These are phyloP conservation scores for Chloromonas sp. DNA, from an alignment of 163 green algal species.

Conservation along the genomic window DNA sequence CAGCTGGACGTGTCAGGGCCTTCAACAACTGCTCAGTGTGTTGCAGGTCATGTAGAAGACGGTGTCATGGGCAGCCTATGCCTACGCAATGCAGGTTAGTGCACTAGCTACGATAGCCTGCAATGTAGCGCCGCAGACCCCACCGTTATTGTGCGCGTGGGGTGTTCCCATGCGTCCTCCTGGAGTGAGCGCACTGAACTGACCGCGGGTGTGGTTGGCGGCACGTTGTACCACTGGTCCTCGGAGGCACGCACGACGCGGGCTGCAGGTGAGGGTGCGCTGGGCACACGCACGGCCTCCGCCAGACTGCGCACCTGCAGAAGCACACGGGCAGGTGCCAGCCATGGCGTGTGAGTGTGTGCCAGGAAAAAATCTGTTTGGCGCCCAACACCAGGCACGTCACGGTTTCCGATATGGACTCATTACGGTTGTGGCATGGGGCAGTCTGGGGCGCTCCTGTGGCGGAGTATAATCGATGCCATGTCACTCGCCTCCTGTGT, in stretches of 20 bases:
- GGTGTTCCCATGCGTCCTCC: neutral
- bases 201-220: neutral
- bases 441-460: neutral
- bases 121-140: neutral
- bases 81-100: neutral
- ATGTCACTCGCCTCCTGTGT: neutral
- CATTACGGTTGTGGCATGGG: neutral
- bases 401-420: neutral
- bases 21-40: neutral
- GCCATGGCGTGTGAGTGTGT: neutral
- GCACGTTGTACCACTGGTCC: neutral
- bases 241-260: neutral
- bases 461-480: too few species aligned
- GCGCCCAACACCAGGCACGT: neutral
- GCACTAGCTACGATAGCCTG: neutral
- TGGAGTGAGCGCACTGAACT: neutral
- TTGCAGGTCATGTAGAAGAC: neutral
- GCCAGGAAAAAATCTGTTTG: neutral
- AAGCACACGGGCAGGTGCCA: neutral
- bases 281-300: neutral
- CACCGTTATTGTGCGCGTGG: neutral
- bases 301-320: neutral
- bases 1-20: neutral
- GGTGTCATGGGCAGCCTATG: neutral
- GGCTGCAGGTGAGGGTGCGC: too few species aligned